Evolutionary conservation across 2,329 filamentous ascomycete species (phyloP), one percentile per base, ranked within the genome.

Genomic region (Bisporella sp.): DNA sequence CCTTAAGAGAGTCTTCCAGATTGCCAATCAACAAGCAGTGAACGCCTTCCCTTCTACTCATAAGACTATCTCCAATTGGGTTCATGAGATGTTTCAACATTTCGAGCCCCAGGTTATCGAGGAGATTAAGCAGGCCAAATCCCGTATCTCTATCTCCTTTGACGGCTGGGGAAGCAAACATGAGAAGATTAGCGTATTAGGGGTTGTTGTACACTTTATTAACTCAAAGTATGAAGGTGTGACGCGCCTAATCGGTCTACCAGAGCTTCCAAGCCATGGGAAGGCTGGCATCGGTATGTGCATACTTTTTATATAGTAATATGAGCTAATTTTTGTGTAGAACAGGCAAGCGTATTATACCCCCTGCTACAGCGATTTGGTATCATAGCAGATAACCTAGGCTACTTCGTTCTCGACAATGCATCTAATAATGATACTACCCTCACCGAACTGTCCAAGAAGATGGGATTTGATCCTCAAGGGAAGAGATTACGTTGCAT

Each of bases 351-450:
- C 33, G 21, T 33, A 29, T 21, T 37, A n/a, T 37, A 37, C 33
- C 33, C 33, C 33, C 33, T 37, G 7, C 33, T 37, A 7, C 7
- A 37, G 33, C 33, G 33, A 37, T 37, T 37, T 37, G 33, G 33
- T n/a, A 37, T 37, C 33, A 37, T n/a, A 37, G 7, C n/a, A 37
- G 33, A 37, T n/a, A 37, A n/a, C 21, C 45, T 46, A 28, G 31
- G 45, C 45, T 46, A 37, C n/a, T 46, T 46, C 21, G 6, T 46
- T 28, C 32, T 46, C 21, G 31, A 46, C 13, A 46, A 46, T 39
- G 31, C 45, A 32, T 4, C 21, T 5, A 46, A 46, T 37, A 46
- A 46, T 28, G 33, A 46, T 37, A 46, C 21, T 35, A 46, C 13
- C 12, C 45, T 46, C 30, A 6, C 37, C 8, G 31, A 46, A 32